Evolutionary conservation across 768 basidiomycete species (phyloP), one percentile per base, ranked within the genome.

Genomic region (Russula brevipes): DNA sequence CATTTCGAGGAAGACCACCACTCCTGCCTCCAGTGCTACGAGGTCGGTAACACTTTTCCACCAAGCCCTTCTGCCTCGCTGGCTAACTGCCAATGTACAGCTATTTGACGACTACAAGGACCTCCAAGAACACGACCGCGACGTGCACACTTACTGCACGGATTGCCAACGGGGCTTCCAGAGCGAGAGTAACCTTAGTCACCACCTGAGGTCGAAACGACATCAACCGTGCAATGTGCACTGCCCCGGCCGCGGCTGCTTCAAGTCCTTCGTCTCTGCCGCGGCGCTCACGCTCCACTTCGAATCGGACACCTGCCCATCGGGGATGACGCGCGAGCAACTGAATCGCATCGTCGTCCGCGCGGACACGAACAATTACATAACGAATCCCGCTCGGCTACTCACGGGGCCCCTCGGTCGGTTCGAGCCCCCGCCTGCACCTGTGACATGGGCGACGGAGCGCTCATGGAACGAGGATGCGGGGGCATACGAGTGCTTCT

Each of bases 241-340:
- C 65, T 73, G 79, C 70, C 73, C 75, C 1, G 75, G 78, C 59
- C 60, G n/a, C 5, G 76, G 78, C 38, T 89, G 88, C 69, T 71
- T 59, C 0, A 65, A 66, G 17, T 66, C 60, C 1, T 89, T 88
- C 72, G 71, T 84, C 57, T 82, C 80, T 14, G 73, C 67, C 44
- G 78, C 85, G 9, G 81, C 82, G 9, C 75, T 89, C 50, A 69
- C 83, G 42, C 78, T 81, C 38, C 88, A 89, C 71, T 78, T 87
- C 69, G 88, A 89, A 69, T 74, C 77, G 8, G 86, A 86, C 1
- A 64, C 69, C 5, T 88, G 88, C 70, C 54, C 64, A 35, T 85
- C 85, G 0, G 80, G 83, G 8, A 71, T 81, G 46, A 70, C 71
- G 41, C 78, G 79, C 59, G 69, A 70, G 46, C 61, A 72, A 49